These are phyloP conservation scores for Epicoccum sorghinum DNA, from an alignment of 2,329 filamentous ascomycete genomes.

Conservation along the genomic window DNA sequence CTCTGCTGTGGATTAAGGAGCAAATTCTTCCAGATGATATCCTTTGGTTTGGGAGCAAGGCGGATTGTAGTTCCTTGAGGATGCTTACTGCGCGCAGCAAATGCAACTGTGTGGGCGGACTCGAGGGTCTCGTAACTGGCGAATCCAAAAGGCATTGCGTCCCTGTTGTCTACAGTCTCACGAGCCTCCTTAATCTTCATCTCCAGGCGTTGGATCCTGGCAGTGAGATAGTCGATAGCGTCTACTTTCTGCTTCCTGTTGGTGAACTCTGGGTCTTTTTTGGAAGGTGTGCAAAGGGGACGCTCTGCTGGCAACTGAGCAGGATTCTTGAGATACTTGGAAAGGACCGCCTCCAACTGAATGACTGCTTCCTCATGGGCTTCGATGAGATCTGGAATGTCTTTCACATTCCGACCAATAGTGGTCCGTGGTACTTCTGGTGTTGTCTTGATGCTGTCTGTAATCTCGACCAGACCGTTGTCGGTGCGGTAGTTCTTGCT, in stretches of 20 bases:
- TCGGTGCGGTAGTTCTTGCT: constrained; percentile 78
- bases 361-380: constrained; percentile 83
- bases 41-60: constrained; percentile 84
- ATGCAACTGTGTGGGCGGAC: constrained; percentile 88
- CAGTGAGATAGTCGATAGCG: constrained; percentile 90
- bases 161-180: constrained; percentile 80
- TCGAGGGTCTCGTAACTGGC: constrained; percentile 89
- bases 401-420: constrained; percentile 89
- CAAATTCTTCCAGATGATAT: constrained; percentile 97
- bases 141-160: constrained; percentile 90
- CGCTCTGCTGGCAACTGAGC: constrained; percentile 76
- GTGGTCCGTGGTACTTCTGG: constrained; percentile 79
- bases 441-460: constrained; percentile 78
- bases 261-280: constrained; percentile 70
- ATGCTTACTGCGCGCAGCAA: constrained; percentile 78
- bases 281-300: constrained; percentile 79
- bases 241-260: constrained; percentile 78
- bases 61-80: constrained; percentile 77
- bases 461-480: constrained; percentile 84
- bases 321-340: constrained; percentile 90
- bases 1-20: constrained; percentile 71
- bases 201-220: constrained; percentile 83
- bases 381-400: constrained; percentile 82
- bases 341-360: constrained; percentile 79
- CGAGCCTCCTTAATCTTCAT: constrained; percentile 83